These are phyloP conservation scores for Cladophialophora chaetospira DNA, from an alignment of 2,329 filamentous ascomycete species.

Conservation along the genomic window DNA sequence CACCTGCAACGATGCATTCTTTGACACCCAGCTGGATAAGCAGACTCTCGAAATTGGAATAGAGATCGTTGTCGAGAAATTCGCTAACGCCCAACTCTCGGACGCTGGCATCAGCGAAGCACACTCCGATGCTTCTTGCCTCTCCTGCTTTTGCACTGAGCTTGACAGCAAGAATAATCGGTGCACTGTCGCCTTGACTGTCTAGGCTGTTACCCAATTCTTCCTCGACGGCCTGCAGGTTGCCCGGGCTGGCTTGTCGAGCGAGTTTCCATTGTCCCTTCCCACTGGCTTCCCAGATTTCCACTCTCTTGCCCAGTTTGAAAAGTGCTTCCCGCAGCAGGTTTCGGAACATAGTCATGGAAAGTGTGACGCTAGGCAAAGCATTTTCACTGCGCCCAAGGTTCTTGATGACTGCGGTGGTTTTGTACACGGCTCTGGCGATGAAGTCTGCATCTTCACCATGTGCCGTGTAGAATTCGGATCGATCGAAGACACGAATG, in stretches of 20 bases:
- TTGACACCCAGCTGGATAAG: slow-evolving; percentile 95
- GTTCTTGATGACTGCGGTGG: slow-evolving; percentile 89
- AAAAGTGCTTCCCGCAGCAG: slow-evolving; percentile 94
- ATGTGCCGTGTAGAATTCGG: slow-evolving; percentile 84
- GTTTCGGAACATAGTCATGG: slow-evolving; percentile 89
- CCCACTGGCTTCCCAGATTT: slow-evolving; percentile 78
- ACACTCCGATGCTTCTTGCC: slow-evolving; percentile 85
- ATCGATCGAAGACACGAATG: slow-evolving; percentile 87
- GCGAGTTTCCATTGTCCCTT: slow-evolving; percentile 84
- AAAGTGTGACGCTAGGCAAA: slow-evolving; percentile 94
- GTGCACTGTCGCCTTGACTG: slow-evolving; percentile 59
- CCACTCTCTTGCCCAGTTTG: slow-evolving; percentile 83
- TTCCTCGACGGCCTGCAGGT: slow-evolving; percentile 95
- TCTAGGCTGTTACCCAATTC: slow-evolving; percentile 74
- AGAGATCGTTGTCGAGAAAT: slow-evolving; percentile 97
- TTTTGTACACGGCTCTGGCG: slow-evolving; percentile 82
- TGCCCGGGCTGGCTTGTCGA: slow-evolving; percentile 93
- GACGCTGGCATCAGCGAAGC: slow-evolving; percentile 96
- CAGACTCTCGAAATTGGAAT: slow-evolving; percentile 95
- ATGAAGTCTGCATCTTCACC: slow-evolving; percentile 51
- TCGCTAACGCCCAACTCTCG: slow-evolving; percentile 95
- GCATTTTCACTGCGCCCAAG: slow-evolving; percentile 81
- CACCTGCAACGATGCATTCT: slow-evolving; percentile 83
- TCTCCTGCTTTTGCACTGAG: slow-evolving; percentile 85
- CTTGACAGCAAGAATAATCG: slow-evolving; percentile 94